phyloP scores from a whole-genome alignment of 2,329 filamentous ascomycete genomes.

The Byssothecium circinans region DNA sequence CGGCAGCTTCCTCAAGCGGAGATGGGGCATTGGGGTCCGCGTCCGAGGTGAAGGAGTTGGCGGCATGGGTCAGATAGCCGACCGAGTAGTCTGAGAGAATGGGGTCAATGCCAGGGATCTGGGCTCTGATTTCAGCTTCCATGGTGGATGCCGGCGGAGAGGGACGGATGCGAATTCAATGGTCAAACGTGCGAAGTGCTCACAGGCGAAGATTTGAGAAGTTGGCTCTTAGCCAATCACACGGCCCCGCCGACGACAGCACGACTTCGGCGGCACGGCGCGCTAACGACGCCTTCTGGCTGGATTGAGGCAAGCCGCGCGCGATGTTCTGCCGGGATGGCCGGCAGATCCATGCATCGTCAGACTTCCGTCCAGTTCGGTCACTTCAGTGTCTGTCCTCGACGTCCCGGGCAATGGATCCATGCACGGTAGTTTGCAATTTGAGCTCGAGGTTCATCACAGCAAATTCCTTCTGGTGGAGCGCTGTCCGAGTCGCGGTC shows the following conservation, averaged over 20 bases:
- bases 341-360: neutral
- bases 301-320: neutral
- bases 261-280: neutral
- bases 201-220: neutral
- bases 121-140: slow-evolving; percentile 84
- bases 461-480: too few relatives aligned
- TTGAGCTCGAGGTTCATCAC: too few relatives aligned
- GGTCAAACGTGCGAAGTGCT: too few relatives aligned
- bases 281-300: neutral
- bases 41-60: slow-evolving; percentile 77
- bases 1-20: slow-evolving; percentile 81
- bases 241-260: neutral
- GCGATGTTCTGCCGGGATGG: neutral
- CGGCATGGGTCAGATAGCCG: slow-evolving; percentile 92
- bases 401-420: too few relatives aligned
- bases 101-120: slow-evolving; percentile 84
- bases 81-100: slow-evolving; percentile 90
- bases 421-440: too few relatives aligned
- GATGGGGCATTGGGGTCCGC: slow-evolving; percentile 68
- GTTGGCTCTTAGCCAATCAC: neutral
- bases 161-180: too few relatives aligned
- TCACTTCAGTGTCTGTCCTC: too few relatives aligned
- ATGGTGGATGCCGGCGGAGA: slow-evolving; percentile 50
- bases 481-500: too few relatives aligned
- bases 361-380: too few relatives aligned